Evolutionary conservation across 192 early-diverging fungal genomes (phyloP), one percentile per base, ranked within the genome.

Genomic region (Coemansia sp.): DNA sequence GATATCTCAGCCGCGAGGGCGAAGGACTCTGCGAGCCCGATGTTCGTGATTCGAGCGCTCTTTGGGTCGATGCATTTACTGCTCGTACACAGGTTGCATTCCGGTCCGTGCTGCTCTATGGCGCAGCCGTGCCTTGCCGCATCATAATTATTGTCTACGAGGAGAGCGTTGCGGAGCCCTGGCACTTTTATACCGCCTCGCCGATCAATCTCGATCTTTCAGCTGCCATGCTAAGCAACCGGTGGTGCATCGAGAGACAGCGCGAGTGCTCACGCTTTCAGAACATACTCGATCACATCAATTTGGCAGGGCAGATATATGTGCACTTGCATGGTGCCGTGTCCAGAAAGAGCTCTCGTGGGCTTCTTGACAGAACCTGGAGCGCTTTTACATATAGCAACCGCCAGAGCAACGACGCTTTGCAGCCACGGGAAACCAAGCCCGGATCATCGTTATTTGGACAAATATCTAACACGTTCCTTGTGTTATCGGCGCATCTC

Each of bases 401-500:
- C 56, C 45, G 32, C 54, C 21, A 43, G n/a, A 54, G 15, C 21
- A 15, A 22, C 6, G 7, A 4, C 37, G 37, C 3, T 37, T 18
- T 40, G 56, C 56, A 58, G 37, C 56, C 56, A 40, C 56, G 7
- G 32, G 39, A 40, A 8, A 6, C 56, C 32, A 36, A 40, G 37
- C 32, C 39, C 49, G 19, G 1, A 15, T 40, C 32, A 32, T 32
- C 56, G 7, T 22, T 41, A 13, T 40, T 58, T 58, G 3, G 19
- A 22, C 39, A 36, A 65, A 77, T 37, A 60, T 85, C 65, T 67
- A 77, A 4, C 69, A 68, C 86, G 6, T 64, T 89, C 4, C 69
- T 90, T 16, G 59, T 73, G 3, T 22, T 90, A 2, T 85, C 88
- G 0, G 86, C 89, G 45, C 64, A 87, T 6, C 72, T 85, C 4